Percentiles rank a stretch among this genome's conserved stretches.
Evolutionary conservation across 2,329 filamentous ascomycete genomes (phyloP).

Genomic region (Aquanectria penicillioides): DNA sequence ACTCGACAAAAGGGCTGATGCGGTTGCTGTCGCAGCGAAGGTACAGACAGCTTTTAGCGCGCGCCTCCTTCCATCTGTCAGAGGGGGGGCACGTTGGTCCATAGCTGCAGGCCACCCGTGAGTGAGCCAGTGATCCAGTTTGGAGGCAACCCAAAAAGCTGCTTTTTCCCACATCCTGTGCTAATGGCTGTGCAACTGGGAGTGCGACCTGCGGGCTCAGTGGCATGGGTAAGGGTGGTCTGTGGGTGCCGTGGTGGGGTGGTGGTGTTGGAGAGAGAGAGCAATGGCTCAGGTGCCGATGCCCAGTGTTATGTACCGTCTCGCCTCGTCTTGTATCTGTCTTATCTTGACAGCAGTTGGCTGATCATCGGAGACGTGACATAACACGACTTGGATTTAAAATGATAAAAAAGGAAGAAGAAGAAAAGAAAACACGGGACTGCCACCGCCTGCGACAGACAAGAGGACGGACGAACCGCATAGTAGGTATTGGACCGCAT

Average conservation of each 20-base stretch:
- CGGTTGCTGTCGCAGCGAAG: conserved; percentile 3
- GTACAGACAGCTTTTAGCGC: conserved; percentile 1
- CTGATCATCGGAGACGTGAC: background rate
- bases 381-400: background rate
- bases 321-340: background rate
- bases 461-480: too few species aligned
- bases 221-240: conserved; percentile 8
- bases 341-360: conserved; percentile 7
- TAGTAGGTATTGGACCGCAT: too few species aligned
- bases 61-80: conserved; percentile 13
- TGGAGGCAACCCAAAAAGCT: conserved; percentile 9
- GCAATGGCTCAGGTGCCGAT: conserved; percentile 5
- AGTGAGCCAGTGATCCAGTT: conserved; percentile 9
- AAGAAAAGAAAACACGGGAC: too few species aligned
- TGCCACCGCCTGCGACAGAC: too few species aligned
- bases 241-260: conserved; percentile 15
- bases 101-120: conserved; percentile 15
- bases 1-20: conserved; percentile 6
- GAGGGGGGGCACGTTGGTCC: conserved; percentile 7
- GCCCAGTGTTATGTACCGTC: conserved; percentile 3
- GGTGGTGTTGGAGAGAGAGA: conserved; percentile 3
- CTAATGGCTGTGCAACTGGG: background rate
- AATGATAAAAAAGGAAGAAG: background rate
- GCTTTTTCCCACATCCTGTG: conserved; percentile 6
- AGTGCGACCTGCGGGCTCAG: conserved; percentile 9